Percentiles rank a stretch among this genome's conserved stretches.
Conservation (phyloP, 257 asterid genomes). For the Penstemon eatonii region DNA sequence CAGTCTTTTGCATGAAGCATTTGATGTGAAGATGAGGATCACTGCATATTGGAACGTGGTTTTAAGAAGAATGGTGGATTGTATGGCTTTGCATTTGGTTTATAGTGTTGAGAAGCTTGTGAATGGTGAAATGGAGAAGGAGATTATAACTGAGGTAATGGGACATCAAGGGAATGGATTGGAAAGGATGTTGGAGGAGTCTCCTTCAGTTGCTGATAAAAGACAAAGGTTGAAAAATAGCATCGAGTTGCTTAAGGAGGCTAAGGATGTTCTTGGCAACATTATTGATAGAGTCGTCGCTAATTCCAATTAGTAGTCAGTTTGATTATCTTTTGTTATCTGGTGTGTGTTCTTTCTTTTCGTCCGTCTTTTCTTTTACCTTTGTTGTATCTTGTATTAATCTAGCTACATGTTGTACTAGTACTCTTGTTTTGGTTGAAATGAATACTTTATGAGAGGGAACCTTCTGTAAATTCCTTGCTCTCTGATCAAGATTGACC, state of each 20-base stretch:
- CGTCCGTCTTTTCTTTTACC: no score
- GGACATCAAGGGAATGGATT: conserved; percentile 26
- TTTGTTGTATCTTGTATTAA: no score
- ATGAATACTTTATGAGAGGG: background rate
- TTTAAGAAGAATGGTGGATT: conserved; percentile 26
- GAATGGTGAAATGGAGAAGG: conserved; percentile 12
- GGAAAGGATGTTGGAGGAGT: conserved; percentile 28
- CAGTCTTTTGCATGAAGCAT: background rate
- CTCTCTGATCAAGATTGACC: no score
- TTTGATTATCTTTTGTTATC: no score
- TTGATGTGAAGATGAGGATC: conserved; percentile 15
- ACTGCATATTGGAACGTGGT: conserved; percentile 31
- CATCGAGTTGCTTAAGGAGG: conserved; percentile 12
- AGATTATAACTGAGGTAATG: conserved; percentile 23
- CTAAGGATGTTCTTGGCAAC: background rate
- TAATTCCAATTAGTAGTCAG: background rate
- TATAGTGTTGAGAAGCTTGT: conserved; percentile 13
- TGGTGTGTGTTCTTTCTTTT: no score
- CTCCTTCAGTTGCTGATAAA: conserved; percentile 20
- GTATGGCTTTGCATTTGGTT: conserved; percentile 25
- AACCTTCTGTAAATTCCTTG: no score
- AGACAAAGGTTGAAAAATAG: conserved; percentile 15
- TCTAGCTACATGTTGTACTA: no score
- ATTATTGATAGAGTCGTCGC: conserved; percentile 13
- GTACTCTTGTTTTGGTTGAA: no score